Base-by-base conservation (phyloP, 371 early-diverging fungal genomes). In the Syncephalastrum racemosum region DNA sequence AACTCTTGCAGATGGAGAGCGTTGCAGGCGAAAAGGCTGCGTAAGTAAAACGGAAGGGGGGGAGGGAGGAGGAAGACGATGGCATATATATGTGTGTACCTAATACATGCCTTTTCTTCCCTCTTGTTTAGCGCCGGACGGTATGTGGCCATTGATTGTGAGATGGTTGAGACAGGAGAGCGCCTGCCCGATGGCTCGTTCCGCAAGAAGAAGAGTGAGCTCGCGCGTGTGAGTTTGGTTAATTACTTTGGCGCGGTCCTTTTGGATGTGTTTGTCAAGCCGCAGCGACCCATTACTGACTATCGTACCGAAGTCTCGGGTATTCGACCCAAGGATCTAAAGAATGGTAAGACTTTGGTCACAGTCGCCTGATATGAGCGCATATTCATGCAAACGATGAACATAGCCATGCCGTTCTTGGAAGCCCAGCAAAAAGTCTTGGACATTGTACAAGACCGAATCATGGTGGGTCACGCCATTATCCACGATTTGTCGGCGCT, bases 91-190 rank as follows among this genome's bases (percentile, higher is more conserved):
- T 45, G 50, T 42, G 24, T n/a, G n/a, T n/a, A n/a, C n/a, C 24
- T 48, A 23, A 18, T 14, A 20, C 23, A 13, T 22, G 14, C 50
- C 22, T 1, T 23, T 23, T 51, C 15, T 7, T 49, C 45, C 5
- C 10, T 24, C n/a, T n/a, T n/a, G n/a, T 53, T 1, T 47, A 84
- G 80, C 57, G 59, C 80, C n/a, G 94, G 93, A 40, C 90, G 90
- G 63, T 94, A 80, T 63, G 68, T 98, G 3, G 97, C 93, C 8
- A 90, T 98, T 22, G 99, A 98, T 85, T 98, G 99, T 73, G 98
- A 98, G 71, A 98, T 97, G 98, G 98, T 98, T 46, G 98, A 97
- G 27, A 91, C 91, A n/a, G 97, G 97, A 1, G 36, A 31, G 36
- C 36, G 36, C 12, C 36, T 31, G 0, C 79, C 82, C 14, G 86